Conservation (phyloP, 257 asterid genomes). For the Parsonsia alboflavescens region DNA sequence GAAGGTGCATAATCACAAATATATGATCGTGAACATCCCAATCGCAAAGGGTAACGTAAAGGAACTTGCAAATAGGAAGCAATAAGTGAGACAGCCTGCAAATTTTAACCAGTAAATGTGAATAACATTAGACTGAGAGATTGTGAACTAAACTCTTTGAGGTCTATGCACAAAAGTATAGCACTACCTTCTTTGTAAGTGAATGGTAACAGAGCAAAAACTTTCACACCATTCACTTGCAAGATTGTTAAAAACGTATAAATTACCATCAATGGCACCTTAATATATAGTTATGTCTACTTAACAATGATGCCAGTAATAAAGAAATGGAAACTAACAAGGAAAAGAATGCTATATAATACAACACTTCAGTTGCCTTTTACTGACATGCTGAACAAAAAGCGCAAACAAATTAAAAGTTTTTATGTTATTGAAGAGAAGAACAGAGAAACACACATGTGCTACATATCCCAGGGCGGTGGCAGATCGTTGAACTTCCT, state of each 20-base stretch:
- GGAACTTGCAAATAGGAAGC: slow-evolving; percentile 87
- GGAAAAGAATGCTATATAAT: not conserved
- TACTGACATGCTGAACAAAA: not conserved
- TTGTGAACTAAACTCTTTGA: not conserved
- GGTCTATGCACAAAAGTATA: slow-evolving; percentile 5
- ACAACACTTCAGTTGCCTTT: not conserved
- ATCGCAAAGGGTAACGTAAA: slow-evolving; percentile 76
- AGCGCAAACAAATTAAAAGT: not conserved
- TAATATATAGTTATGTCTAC: not conserved
- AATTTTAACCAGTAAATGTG: slow-evolving; percentile 19
- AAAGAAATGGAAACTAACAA: not conserved
- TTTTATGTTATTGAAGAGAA: slow-evolving; percentile 23
- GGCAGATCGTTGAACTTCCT: slow-evolving; percentile 91
- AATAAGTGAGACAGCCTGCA: slow-evolving; percentile 78
- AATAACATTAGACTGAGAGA: slow-evolving; percentile 19
- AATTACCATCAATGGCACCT: not conserved
- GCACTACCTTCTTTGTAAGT: not conserved
- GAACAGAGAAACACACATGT: slow-evolving; percentile 53
- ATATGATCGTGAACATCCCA: slow-evolving; percentile 95
- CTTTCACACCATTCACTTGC: not conserved
- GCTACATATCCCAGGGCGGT: slow-evolving; percentile 96
- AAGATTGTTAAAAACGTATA: not conserved
- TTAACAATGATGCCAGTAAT: not conserved
- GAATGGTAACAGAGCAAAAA: not conserved
- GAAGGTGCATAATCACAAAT: slow-evolving; percentile 83